phyloP scores from a whole-genome alignment of 2,329 filamentous ascomycete genomes.

The Microdochium paspali region DNA sequence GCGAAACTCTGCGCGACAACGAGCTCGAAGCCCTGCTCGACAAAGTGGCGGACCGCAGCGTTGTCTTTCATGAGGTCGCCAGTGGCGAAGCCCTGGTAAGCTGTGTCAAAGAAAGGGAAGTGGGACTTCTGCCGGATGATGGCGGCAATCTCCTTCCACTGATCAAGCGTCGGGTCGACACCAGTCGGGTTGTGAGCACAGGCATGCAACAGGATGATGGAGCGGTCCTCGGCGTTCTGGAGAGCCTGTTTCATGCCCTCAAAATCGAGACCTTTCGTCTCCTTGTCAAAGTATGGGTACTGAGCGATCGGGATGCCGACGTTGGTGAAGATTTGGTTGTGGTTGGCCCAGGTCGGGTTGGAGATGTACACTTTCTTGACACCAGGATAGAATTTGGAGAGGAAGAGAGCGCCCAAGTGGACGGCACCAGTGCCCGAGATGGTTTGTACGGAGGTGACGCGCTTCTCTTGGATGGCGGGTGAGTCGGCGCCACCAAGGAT shows the following conservation, averaged over 20 bases:
- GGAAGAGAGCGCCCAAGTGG: constrained; percentile 88
- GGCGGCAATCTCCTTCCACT: constrained; percentile 84
- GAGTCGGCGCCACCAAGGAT: constrained; percentile 68
- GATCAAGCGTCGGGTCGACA: constrained; percentile 85
- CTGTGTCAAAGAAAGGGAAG: constrained; percentile 97
- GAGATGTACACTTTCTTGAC: constrained; percentile 79
- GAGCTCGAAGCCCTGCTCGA: constrained; percentile 84
- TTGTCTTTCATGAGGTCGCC: constrained; percentile 79
- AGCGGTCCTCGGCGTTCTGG: constrained; percentile 61
- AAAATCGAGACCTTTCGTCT: constrained; percentile 87
- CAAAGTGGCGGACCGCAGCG: constrained; percentile 88
- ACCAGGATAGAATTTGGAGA: constrained; percentile 78
- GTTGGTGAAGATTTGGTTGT: constrained; percentile 96
- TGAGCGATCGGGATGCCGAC: constrained; percentile 67
- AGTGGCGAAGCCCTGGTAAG: constrained; percentile 96
- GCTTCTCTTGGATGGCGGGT: constrained; percentile 74
- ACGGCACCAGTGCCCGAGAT: constrained; percentile 96
- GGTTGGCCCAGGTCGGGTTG: constrained; percentile 95
- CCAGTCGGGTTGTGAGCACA: constrained; percentile 98
- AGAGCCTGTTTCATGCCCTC: constrained; percentile 74
- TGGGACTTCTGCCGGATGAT: constrained; percentile 70
- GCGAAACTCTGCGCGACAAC: constrained; percentile 89
- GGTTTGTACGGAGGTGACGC: constrained; percentile 75
- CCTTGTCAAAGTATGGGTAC: constrained; percentile 90
- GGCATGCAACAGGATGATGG: constrained; percentile 84